Evolutionary conservation across 2,329 filamentous ascomycete genomes (phyloP), one percentile per base, ranked within the genome.

Genomic region (Orbilia quercus): DNA sequence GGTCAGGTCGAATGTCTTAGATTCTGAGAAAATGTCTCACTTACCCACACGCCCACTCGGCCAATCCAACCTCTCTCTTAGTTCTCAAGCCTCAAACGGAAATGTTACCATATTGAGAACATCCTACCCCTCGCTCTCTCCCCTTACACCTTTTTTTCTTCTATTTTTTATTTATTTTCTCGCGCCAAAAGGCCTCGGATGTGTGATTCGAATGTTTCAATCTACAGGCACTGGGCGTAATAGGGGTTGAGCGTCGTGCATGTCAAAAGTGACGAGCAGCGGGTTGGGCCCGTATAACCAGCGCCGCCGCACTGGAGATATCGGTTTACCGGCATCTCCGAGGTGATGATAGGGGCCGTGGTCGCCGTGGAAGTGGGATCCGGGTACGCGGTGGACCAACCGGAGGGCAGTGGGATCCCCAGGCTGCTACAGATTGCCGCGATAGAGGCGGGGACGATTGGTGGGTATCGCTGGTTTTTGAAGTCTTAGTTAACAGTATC

Each of bases 151-250:
- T 44, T 18, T 57, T 22, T 44, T 20, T 55, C 20, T n/a, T n/a
- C n/a, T n/a, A n/a, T n/a, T n/a, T n/a, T n/a, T n/a, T n/a, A n/a
- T n/a, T n/a, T n/a, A n/a, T n/a, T n/a, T n/a, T n/a, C n/a, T n/a
- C n/a, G n/a, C n/a, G n/a, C 28, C 28, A 31, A 4, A 31, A 31
- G 3, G 16, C 18, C 16, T 16, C 22, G 25, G 23, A 16, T 36
- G 12, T 22, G 45, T 20, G 50, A 57, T 42, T 16, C 28, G 28
- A 36, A 14, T 23, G 34, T n/a, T 54, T 7, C 31, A 1, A 36
- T 69, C 77, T 78, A 80, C 75, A 79, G 73, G 76, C 79, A 80
- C 76, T 81, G 79, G 18, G 76, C 79, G 66, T 82, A 81, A 59
- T 78, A 82, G 20, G 72, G 55, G 76, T 80, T 81, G 75, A 75